Evolutionary conservation across 1,139 yeast genomes (phyloP).

Genomic region (Saccharomyces hybrid): DNA sequence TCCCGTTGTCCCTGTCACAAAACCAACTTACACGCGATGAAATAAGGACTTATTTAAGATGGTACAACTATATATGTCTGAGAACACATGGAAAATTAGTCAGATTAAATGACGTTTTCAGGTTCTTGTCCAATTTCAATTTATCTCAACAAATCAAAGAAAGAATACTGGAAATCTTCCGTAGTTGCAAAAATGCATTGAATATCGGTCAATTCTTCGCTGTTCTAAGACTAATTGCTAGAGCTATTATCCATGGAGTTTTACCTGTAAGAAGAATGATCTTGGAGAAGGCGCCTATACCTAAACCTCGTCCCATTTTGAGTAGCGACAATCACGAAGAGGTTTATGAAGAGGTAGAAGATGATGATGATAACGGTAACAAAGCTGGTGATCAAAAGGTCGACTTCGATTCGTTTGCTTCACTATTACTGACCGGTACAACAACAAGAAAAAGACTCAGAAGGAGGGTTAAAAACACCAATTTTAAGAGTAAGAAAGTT

Average conservation of each 20-base stretch:
- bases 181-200: constrained; percentile 42
- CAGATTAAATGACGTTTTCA: constrained; percentile 53
- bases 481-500: constrained; percentile 45
- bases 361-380: constrained; percentile 7
- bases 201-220: constrained; percentile 76
- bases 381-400: constrained; percentile 31
- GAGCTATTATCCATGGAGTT: constrained; percentile 36
- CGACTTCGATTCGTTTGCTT: constrained; percentile 69
- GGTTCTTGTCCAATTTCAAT: constrained; percentile 54
- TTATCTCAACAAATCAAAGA: constrained; percentile 39
- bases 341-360: constrained; percentile 27
- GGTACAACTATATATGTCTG: constrained; percentile 66
- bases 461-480: constrained; percentile 30
- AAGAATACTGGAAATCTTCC: constrained; percentile 44
- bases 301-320: constrained; percentile 61
- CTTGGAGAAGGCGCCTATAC: constrained; percentile 47
- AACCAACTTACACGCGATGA: constrained; percentile 58
- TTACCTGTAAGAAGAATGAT: constrained; percentile 47
- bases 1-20: constrained; percentile 56
- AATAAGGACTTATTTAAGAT: constrained; percentile 62
- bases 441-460: constrained; percentile 33
- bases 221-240: constrained; percentile 55
- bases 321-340: constrained; percentile 37
- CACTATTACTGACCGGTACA: constrained; percentile 65
- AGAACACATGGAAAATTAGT: constrained; percentile 50